phyloP scores from a whole-genome alignment of 1,284 basidiomycete genomes.

The Ceratobasidium sp. region DNA sequence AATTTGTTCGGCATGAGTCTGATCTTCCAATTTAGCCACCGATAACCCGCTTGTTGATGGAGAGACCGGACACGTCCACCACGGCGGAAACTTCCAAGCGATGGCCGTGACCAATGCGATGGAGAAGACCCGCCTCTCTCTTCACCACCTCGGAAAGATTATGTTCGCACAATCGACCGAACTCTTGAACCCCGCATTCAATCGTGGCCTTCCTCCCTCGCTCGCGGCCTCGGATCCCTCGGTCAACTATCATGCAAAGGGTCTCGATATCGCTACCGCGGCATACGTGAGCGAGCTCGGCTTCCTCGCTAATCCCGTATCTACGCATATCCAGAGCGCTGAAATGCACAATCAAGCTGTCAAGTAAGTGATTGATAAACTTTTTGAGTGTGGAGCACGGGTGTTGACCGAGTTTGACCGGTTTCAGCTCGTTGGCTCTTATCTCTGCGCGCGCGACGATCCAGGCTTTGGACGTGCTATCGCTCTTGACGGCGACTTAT shows the following conservation, averaged over 20 bases:
- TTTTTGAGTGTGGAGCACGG: not conserved
- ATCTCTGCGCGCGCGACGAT: slow-evolving; percentile 84
- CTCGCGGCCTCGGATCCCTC: slow-evolving; percentile 86
- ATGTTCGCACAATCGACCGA: slow-evolving; percentile 88
- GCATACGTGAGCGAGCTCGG: slow-evolving; percentile 87
- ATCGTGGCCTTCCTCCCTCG: slow-evolving; percentile 84
- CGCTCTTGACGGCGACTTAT: slow-evolving; percentile 75
- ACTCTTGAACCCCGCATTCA: slow-evolving; percentile 84
- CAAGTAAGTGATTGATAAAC: slow-evolving; percentile 47
- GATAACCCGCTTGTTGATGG: slow-evolving; percentile 82
- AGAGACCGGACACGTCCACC: slow-evolving; percentile 75
- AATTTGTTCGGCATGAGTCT: not conserved
- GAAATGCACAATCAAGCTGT: slow-evolving; percentile 92
- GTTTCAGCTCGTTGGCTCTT: slow-evolving; percentile 78
- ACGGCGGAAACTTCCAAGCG: slow-evolving; percentile 91
- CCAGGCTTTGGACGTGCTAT: slow-evolving; percentile 80
- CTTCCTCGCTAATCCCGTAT: slow-evolving; percentile 85
- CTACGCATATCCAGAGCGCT: slow-evolving; percentile 86
- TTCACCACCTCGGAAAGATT: slow-evolving; percentile 87
- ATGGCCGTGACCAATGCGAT: slow-evolving; percentile 89
- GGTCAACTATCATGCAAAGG: slow-evolving; percentile 87
- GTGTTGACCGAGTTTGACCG: slow-evolving; percentile 35
- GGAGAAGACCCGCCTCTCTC: slow-evolving; percentile 86
- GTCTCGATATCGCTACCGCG: slow-evolving; percentile 86
- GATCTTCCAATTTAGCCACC: slow-evolving; percentile 63